Evolutionary conservation across 495 filamentous ascomycete species (phyloP).

Genomic region (Penicillium nucicola): DNA sequence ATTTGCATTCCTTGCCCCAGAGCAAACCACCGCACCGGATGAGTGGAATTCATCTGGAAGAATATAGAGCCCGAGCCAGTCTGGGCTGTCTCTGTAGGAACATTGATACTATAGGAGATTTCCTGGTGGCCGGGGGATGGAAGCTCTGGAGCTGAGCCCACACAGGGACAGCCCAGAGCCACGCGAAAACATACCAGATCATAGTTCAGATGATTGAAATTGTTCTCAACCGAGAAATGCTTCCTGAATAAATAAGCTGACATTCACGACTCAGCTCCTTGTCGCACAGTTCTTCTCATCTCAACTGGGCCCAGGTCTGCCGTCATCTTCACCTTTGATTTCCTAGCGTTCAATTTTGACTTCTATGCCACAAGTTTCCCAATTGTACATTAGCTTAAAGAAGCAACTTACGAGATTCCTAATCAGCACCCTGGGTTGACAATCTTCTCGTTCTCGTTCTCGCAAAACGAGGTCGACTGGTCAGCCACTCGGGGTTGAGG

Average conservation of each 20-base stretch:
- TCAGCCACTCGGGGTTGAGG: background rate
- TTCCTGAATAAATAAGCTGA: background rate
- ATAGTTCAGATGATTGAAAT: background rate
- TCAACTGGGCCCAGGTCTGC: background rate
- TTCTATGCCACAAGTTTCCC: no score
- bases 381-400: background rate
- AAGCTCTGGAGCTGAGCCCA: conserved; percentile 28
- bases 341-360: background rate
- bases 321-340: background rate
- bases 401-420: background rate
- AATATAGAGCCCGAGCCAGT: conserved; percentile 46
- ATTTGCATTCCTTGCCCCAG: conserved; percentile 62
- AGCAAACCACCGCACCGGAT: conserved; percentile 59
- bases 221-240: background rate
- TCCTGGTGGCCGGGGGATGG: conserved; percentile 20
- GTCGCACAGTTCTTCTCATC: background rate
- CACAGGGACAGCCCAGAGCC: conserved; percentile 3
- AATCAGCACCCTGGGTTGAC: background rate
- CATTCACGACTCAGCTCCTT: background rate
- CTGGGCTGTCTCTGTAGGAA: conserved; percentile 26
- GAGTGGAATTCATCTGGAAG: conserved; percentile 63
- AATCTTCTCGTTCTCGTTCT: background rate
- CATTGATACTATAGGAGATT: conserved; percentile 32
- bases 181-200: background rate
- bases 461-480: background rate